A percentile compares a stretch with the other conserved stretches of the same genome.
These are phyloP conservation scores for Acacia confusa DNA, from an alignment of 306 rosid genomes.

Conservation along the genomic window DNA sequence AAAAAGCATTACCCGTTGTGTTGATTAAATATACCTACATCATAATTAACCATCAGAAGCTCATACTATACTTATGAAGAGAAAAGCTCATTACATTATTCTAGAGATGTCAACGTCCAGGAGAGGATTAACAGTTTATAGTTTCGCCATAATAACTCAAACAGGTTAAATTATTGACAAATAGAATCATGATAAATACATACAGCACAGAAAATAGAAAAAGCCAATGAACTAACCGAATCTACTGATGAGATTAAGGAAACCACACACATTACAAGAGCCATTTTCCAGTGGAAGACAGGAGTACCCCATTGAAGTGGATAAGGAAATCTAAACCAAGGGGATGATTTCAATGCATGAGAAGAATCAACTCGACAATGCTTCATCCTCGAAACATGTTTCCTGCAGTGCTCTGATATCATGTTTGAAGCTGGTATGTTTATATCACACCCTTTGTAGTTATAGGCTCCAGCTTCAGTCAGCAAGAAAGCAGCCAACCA, in stretches of 20 bases:
- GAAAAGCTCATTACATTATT: neutral
- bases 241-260: constrained; percentile 91
- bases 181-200: neutral
- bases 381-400: constrained; percentile 89
- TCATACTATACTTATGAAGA: neutral
- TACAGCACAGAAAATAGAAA: constrained; percentile 26
- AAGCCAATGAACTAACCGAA: constrained; percentile 77
- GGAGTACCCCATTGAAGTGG: constrained; percentile 99
- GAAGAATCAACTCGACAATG: constrained; percentile 93
- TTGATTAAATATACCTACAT: neutral
- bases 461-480: constrained; percentile 83
- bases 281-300: constrained; percentile 96
- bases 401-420: constrained; percentile 87
- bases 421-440: constrained; percentile 89
- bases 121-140: neutral
- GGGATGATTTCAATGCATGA: constrained; percentile 71
- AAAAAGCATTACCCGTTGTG: neutral
- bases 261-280: constrained; percentile 92
- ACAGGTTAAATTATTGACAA: neutral
- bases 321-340: constrained; percentile 99
- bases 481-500: constrained; percentile 94
- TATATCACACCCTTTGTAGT: constrained; percentile 87
- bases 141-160: neutral
- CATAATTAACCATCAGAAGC: neutral
- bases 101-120: neutral